phyloP scores from a whole-genome alignment of 352 stramenopile genomes.

The Phytophthora hybrid region DNA sequence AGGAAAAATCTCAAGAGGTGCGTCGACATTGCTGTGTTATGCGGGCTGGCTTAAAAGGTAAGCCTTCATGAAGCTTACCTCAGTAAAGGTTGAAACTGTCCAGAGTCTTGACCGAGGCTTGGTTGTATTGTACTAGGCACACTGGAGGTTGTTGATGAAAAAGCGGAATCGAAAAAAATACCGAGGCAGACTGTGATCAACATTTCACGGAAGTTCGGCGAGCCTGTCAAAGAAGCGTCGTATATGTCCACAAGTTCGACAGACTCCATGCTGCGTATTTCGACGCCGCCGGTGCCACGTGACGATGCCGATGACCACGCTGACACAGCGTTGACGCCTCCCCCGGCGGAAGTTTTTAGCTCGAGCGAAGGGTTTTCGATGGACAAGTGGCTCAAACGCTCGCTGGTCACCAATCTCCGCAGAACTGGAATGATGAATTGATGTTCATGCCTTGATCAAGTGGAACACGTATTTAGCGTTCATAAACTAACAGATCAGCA shows the following conservation, averaged over 20 bases:
- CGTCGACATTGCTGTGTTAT: constrained; percentile 26
- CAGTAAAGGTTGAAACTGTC: neutral
- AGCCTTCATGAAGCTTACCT: constrained; percentile 16
- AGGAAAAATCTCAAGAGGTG: constrained; percentile 26
- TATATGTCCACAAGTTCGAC: neutral
- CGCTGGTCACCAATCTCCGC: constrained; percentile 18
- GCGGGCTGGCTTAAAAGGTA: constrained; percentile 27
- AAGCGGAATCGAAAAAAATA: neutral
- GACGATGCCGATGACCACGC: neutral
- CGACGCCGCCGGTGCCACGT: neutral
- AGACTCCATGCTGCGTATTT: constrained; percentile 12
- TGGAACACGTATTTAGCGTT: neutral
- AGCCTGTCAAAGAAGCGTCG: neutral
- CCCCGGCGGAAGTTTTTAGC: constrained; percentile 33
- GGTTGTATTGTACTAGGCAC: neutral
- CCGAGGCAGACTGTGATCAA: constrained; percentile 23
- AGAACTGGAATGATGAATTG: constrained; percentile 4
- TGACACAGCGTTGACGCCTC: neutral
- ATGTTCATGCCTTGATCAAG: neutral
- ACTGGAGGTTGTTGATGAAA: constrained; percentile 12
- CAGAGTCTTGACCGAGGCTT: neutral
- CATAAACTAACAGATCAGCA: neutral
- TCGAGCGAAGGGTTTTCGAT: constrained; percentile 49
- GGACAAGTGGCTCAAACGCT: constrained; percentile 49
- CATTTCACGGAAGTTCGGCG: constrained; percentile 23